These are phyloP conservation scores for Solanum etuberosum DNA, from an alignment of 257 asterid species.

Conservation along the genomic window DNA sequence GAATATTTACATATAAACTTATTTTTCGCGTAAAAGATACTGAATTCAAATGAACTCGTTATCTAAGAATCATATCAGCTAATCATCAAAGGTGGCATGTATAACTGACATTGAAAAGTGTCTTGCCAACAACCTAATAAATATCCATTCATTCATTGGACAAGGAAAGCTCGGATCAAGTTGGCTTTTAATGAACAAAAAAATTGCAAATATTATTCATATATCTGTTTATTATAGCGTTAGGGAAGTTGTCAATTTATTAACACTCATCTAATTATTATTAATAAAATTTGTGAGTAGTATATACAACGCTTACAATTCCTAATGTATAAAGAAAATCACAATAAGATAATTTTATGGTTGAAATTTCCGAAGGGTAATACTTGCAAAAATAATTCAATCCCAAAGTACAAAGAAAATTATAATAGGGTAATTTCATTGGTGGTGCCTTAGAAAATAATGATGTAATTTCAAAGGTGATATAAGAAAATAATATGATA, in stretches of 20 bases:
- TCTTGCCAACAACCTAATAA: background rate
- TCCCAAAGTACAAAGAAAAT: background rate
- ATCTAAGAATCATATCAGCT: too few relatives aligned
- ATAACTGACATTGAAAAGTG: too few relatives aligned
- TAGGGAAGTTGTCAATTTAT: background rate
- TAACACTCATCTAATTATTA: background rate
- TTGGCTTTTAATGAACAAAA: background rate
- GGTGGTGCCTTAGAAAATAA: background rate
- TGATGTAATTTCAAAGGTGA: background rate
- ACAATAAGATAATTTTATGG: background rate
- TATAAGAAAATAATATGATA: background rate
- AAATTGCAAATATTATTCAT: background rate
- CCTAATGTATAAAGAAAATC: background rate
- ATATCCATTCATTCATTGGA: background rate
- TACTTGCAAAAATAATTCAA: background rate
- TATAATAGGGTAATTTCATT: background rate
- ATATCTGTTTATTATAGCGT: background rate
- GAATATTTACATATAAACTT: too few relatives aligned
- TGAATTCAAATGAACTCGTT: too few relatives aligned
- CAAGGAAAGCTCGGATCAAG: background rate
- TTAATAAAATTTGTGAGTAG: background rate
- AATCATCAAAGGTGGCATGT: too few relatives aligned
- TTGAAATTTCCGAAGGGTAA: background rate
- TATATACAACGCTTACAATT: background rate
- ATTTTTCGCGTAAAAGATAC: too few relatives aligned